Evolutionary conservation across 768 basidiomycete species (phyloP).

Genomic region (Inosperma sp.): DNA sequence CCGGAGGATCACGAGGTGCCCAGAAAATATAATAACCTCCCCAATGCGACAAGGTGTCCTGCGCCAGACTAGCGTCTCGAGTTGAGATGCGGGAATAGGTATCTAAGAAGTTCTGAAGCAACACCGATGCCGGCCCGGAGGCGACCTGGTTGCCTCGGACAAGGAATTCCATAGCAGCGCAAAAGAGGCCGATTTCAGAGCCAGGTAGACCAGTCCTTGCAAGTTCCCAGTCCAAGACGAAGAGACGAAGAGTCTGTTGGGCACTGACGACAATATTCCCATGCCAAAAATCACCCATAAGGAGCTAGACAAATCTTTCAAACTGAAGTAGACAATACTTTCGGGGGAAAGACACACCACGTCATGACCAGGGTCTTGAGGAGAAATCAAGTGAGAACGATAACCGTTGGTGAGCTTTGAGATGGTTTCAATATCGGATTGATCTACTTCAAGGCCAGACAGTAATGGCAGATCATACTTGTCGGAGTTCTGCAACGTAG

Average conservation of each 20-base stretch:
- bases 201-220: background rate
- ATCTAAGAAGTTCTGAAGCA: background rate
- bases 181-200: background rate
- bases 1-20: background rate
- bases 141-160: background rate
- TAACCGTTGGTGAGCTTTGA: background rate
- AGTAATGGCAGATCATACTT: background rate
- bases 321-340: background rate
- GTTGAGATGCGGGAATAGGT: background rate
- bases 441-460: background rate
- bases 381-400: background rate
- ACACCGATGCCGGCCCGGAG: background rate
- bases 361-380: background rate
- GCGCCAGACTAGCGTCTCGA: background rate
- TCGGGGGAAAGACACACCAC: background rate
- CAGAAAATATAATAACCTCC: background rate
- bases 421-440: background rate
- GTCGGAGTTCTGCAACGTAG: background rate
- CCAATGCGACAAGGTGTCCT: background rate
- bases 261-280: background rate
- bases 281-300: background rate
- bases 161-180: background rate
- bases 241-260: background rate
- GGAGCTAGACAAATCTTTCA: background rate
- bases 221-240: background rate